Conservation (phyloP, 345 rosid species). For the Noccaea caerulescens region DNA sequence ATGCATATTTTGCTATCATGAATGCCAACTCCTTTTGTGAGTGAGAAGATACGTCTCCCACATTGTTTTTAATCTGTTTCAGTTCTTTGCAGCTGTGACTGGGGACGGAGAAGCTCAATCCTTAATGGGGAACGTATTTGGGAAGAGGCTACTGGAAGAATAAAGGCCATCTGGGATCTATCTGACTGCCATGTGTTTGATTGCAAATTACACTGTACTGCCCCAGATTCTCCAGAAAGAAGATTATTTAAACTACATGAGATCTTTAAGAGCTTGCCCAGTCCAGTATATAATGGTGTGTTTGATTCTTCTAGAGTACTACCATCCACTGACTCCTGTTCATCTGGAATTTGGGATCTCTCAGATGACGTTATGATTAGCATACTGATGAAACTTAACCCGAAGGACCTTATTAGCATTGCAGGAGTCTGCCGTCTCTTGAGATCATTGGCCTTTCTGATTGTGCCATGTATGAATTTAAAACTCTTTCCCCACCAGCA, state of each 20-base stretch:
- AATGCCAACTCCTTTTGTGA: constrained; percentile 7
- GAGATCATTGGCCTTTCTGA: constrained; percentile 61
- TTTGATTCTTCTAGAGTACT: constrained; percentile 53
- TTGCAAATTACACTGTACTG: constrained; percentile 62
- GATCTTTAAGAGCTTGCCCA: constrained; percentile 76
- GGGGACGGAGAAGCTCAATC: constrained; percentile 67
- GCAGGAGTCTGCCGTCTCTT: constrained; percentile 79
- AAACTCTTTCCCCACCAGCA: constrained; percentile 93
- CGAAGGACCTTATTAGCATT: constrained; percentile 66
- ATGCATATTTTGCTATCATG: constrained; percentile 16
- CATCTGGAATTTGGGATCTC: constrained; percentile 72
- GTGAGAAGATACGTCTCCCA: constrained; percentile 20
- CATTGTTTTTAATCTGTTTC: constrained; percentile 35
- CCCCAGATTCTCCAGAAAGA: constrained; percentile 56
- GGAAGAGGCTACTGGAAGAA: constrained; percentile 43
- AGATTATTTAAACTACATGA: constrained; percentile 77
- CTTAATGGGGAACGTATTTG: constrained; percentile 45
- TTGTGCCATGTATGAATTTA: constrained; percentile 91
- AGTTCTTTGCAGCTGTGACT: constrained; percentile 80
- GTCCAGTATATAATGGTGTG: constrained; percentile 48
- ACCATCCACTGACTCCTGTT: constrained; percentile 45
- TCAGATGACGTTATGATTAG: constrained; percentile 69
- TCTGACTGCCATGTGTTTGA: constrained; percentile 82
- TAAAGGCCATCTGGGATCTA: constrained; percentile 58
- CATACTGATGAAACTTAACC: constrained; percentile 58